A percentile compares a stretch with the other conserved stretches of the same genome.
phyloP scores from a whole-genome alignment of 1,284 basidiomycete species.

The Naganishia sp. region DNA sequence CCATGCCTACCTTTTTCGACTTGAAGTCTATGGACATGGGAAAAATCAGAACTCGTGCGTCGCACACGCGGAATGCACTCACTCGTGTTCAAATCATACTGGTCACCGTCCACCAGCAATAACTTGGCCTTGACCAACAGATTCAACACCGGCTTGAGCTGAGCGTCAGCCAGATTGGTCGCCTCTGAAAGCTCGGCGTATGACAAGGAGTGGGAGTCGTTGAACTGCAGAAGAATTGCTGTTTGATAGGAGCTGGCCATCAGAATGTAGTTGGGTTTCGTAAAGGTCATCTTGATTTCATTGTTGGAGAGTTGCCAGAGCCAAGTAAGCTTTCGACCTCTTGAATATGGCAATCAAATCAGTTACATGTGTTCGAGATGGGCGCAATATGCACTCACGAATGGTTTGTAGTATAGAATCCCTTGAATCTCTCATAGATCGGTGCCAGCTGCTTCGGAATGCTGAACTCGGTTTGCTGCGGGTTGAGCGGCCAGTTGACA shows the following conservation, averaged over 20 bases:
- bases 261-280: conserved; percentile 92
- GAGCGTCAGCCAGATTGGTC: conserved; percentile 80
- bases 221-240: conserved; percentile 92
- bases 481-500: conserved; percentile 92
- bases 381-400: conserved; percentile 51
- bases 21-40: conserved; percentile 26
- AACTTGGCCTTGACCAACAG: conserved; percentile 88
- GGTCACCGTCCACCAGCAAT: conserved; percentile 74
- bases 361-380: conserved; percentile 4
- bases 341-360: conserved; percentile 28
- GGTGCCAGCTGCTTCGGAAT: conserved; percentile 84
- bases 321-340: conserved; percentile 93
- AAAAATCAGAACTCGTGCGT: not conserved
- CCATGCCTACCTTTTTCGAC: conserved; percentile 13
- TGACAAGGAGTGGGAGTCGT: conserved; percentile 80
- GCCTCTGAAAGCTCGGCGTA: conserved; percentile 77
- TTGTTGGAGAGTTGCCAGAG: conserved; percentile 97
- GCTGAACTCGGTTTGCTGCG: conserved; percentile 79
- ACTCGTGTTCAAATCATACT: conserved; percentile 94
- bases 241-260: conserved; percentile 95
- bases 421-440: conserved; percentile 87
- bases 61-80: conserved; percentile 43
- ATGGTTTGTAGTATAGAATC: conserved; percentile 92
- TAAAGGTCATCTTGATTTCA: conserved; percentile 89
- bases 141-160: conserved; percentile 78